A percentile compares a stretch with the other conserved stretches of the same genome.
Evolutionary conservation across 169 alveolate genomes (phyloP).

Genomic region (Cystoisospora suis): DNA sequence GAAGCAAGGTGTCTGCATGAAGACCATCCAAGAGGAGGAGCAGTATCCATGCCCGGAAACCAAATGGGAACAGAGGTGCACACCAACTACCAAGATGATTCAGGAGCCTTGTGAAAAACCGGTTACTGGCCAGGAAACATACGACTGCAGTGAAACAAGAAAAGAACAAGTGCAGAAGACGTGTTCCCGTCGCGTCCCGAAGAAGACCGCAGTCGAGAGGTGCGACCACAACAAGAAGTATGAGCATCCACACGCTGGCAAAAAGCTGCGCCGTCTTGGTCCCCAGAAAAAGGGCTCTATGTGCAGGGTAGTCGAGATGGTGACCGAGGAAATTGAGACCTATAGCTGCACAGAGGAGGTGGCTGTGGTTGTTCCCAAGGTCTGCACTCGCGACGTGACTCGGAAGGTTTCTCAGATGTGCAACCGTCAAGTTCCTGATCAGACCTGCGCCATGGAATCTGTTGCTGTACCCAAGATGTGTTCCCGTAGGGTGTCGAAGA

Average conservation of each 20-base stretch:
- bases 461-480: conserved; percentile 52
- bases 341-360: conserved; percentile 65
- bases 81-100: conserved; percentile 14
- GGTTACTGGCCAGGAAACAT: conserved; percentile 37
- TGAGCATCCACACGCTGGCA: background rate
- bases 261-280: conserved; percentile 54
- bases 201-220: conserved; percentile 51
- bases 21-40: conserved; percentile 47
- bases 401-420: conserved; percentile 51
- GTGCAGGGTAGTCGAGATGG: conserved; percentile 55
- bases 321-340: conserved; percentile 62
- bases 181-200: conserved; percentile 59
- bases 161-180: conserved; percentile 58
- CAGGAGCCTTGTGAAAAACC: conserved; percentile 60
- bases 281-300: conserved; percentile 53
- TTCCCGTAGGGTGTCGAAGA: conserved; percentile 36
- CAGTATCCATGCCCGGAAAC: conserved; percentile 65
- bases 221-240: conserved; percentile 40
- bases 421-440: conserved; percentile 51
- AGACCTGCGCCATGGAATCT: conserved; percentile 52
- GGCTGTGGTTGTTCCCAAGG: conserved; percentile 50
- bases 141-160: conserved; percentile 63
- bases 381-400: conserved; percentile 53
- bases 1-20: conserved; percentile 58
- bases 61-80: conserved; percentile 63